phyloP scores from a whole-genome alignment of 2,329 filamentous ascomycete species.

The Aaosphaeria pasadenensis region DNA sequence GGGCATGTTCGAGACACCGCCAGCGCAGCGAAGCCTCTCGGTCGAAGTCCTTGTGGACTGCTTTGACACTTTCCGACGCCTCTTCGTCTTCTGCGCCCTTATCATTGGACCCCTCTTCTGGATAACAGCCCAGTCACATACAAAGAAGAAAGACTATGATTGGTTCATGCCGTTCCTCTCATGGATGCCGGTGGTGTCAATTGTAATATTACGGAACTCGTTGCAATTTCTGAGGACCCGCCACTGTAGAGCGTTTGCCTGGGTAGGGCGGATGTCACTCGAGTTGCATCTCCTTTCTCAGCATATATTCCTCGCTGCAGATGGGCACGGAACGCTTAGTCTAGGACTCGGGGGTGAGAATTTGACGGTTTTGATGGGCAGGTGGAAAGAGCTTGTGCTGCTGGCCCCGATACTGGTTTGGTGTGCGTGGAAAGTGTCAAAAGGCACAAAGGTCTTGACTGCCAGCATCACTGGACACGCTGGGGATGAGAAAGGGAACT shows the following conservation, averaged over 20 bases:
- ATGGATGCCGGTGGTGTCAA: conserved; percentile 53
- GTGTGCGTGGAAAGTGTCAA: conserved; percentile 37
- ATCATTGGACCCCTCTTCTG: conserved; percentile 33
- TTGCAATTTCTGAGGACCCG: conserved; percentile 40
- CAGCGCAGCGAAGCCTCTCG: conserved; percentile 4
- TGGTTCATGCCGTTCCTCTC: conserved; percentile 53
- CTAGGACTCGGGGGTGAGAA: conserved; percentile 26
- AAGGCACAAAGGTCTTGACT: conserved; percentile 38
- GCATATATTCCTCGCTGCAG: conserved; percentile 61
- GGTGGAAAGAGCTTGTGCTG: conserved; percentile 37
- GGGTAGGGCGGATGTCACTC: conserved; percentile 55
- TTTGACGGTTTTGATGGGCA: conserved; percentile 18
- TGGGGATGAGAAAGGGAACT: conserved; percentile 2
- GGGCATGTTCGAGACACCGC: conserved; percentile 15
- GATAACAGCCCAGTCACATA: conserved; percentile 26
- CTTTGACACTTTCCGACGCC: conserved; percentile 10
- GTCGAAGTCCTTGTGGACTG: conserved; percentile 18
- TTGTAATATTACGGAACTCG: conserved; percentile 53
- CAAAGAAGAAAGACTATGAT: conserved; percentile 47
- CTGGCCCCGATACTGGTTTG: conserved; percentile 45
- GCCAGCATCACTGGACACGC: conserved; percentile 27
- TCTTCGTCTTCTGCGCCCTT: conserved; percentile 15
- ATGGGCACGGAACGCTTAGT: conserved; percentile 53
- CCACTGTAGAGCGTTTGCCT: conserved; percentile 49
- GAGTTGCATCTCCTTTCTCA: conserved; percentile 61